Conservation (phyloP, 495 filamentous ascomycete species). For the Aspergillus panamensis region DNA sequence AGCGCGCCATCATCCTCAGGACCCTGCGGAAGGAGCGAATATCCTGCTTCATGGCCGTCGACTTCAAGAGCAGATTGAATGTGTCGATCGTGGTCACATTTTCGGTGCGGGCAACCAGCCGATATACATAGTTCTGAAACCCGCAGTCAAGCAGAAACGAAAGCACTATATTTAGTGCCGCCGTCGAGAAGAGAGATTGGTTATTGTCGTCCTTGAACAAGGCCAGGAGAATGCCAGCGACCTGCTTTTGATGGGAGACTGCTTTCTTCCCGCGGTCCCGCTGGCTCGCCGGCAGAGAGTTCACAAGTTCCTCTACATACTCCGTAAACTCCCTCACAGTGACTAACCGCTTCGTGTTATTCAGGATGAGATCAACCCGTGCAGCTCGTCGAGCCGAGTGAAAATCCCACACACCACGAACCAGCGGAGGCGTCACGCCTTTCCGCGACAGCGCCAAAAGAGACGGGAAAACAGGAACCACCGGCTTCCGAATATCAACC, state of each 20-base stretch:
- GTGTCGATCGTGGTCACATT: slow-evolving; percentile 40
- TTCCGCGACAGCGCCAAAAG: slow-evolving; percentile 19
- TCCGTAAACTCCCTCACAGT: slow-evolving; percentile 35
- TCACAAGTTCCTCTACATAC: slow-evolving; percentile 33
- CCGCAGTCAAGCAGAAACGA: slow-evolving; percentile 35
- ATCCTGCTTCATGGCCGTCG: slow-evolving; percentile 36
- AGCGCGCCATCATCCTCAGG: slow-evolving; percentile 32
- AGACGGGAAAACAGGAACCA: slow-evolving; percentile 32
- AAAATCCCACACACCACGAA: slow-evolving; percentile 36
- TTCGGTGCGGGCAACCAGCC: slow-evolving; percentile 30
- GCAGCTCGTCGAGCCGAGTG: neutral
- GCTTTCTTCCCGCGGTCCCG: too few species aligned
- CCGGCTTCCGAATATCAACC: slow-evolving; percentile 30
- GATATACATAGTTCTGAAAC: slow-evolving; percentile 26
- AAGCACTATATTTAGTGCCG: slow-evolving; percentile 41
- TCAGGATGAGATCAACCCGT: slow-evolving; percentile 17
- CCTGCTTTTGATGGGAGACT: slow-evolving; percentile 7
- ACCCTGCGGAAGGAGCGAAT: slow-evolving; percentile 30
- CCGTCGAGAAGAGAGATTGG: slow-evolving; percentile 33
- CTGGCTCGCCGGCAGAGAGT: slow-evolving; percentile 3
- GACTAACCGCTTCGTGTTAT: slow-evolving; percentile 2
- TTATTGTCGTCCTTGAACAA: slow-evolving; percentile 27
- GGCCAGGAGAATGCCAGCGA: slow-evolving; percentile 20
- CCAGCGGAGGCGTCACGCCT: slow-evolving; percentile 23
- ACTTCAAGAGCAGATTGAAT: slow-evolving; percentile 44